These are phyloP conservation scores for Berberis thunbergii DNA, from an alignment of 164 flowering plant genomes.

Conservation along the genomic window DNA sequence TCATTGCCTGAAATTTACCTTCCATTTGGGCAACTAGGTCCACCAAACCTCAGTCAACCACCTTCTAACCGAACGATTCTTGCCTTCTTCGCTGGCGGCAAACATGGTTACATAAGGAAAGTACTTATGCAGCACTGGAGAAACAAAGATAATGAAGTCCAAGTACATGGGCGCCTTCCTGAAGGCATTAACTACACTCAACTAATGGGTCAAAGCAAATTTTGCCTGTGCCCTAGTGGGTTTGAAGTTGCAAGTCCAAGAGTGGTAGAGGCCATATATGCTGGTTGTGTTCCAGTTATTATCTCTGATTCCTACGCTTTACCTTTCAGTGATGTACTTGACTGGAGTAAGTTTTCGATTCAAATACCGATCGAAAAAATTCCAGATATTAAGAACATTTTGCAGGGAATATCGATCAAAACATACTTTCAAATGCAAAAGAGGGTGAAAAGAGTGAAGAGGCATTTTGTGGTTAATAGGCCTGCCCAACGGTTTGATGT, in stretches of 20 bases:
- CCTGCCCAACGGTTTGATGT: conserved; percentile 29
- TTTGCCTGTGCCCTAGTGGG: conserved; percentile 57
- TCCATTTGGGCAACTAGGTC: conserved; percentile 3
- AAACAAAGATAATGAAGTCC: conserved; percentile 19
- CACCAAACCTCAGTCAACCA: background rate
- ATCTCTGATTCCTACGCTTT: conserved; percentile 15
- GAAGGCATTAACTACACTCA: conserved; percentile 12
- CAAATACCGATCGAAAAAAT: conserved; percentile 24
- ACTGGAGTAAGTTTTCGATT: conserved; percentile 33
- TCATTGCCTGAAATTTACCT: conserved; percentile 18
- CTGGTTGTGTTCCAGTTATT: conserved; percentile 25
- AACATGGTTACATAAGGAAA: conserved; percentile 17
- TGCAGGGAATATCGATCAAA: conserved; percentile 16
- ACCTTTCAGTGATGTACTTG: conserved; percentile 55
- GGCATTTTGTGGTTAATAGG: conserved; percentile 28
- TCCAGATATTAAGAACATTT: conserved; percentile 35
- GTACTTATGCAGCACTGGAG: conserved; percentile 18
- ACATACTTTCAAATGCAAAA: conserved; percentile 18
- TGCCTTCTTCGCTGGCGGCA: conserved; percentile 38
- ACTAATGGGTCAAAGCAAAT: conserved; percentile 18
- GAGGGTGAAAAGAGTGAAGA: conserved; percentile 18
- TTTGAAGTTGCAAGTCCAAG: conserved; percentile 55
- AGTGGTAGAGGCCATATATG: conserved; percentile 21
- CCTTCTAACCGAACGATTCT: conserved; percentile 14
- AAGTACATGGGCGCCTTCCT: conserved; percentile 20